Conservation (phyloP, 139 green algal genomes). For the Picochlorum sp. region DNA sequence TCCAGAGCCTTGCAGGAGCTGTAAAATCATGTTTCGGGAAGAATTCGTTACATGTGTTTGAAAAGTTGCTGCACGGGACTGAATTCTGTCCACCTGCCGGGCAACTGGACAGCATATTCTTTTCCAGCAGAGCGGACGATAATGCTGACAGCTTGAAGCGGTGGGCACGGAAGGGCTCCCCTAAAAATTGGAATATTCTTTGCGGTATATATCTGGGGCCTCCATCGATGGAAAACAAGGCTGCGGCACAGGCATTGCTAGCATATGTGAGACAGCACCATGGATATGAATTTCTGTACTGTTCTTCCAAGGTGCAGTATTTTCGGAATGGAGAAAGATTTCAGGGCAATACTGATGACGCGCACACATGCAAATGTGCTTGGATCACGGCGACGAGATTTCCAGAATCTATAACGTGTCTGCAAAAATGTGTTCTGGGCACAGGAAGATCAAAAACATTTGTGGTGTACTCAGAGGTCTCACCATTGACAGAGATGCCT, state of each 20-base stretch:
- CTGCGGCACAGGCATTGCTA: not conserved
- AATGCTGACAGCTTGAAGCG: not conserved
- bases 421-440: not conserved
- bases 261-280: not conserved
- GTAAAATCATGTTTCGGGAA: slow-evolving; percentile 3
- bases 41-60: slow-evolving; percentile 2
- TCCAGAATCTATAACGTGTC: not conserved
- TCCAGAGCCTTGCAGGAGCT: not conserved
- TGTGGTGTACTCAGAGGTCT: not conserved
- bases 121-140: not conserved
- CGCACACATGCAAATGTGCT: not conserved
- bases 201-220: not conserved
- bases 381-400: not conserved
- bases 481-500: too few species aligned
- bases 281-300: not conserved
- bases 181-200: not conserved
- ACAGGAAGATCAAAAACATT: not conserved
- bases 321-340: not conserved
- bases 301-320: not conserved
- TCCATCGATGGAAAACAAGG: not conserved
- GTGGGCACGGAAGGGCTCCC: not conserved
- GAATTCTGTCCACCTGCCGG: not conserved
- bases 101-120: not conserved
- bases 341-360: not conserved
- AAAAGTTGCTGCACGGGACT: not conserved